Conservation (phyloP, 2,329 filamentous ascomycete species). For the Aulographum hederae region DNA sequence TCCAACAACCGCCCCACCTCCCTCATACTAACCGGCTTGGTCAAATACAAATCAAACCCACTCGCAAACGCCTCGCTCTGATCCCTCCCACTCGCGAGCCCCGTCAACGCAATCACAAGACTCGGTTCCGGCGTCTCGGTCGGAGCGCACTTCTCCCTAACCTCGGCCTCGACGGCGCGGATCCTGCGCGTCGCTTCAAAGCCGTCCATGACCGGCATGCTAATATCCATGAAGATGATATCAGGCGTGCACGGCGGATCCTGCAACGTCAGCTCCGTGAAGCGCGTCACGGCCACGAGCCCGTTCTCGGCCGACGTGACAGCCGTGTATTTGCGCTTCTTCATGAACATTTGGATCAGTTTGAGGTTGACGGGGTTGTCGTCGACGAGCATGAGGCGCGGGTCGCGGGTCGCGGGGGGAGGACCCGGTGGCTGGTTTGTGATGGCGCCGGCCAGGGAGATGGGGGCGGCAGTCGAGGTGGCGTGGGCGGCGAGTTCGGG, state of each 20-base stretch:
- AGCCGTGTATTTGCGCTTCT: slow-evolving; percentile 14
- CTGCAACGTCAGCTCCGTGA: neutral
- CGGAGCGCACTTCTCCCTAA: neutral
- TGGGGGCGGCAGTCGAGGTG: neutral
- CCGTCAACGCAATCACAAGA: slow-evolving; percentile 14
- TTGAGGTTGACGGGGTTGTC: slow-evolving; percentile 22
- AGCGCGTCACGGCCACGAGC: slow-evolving; percentile 16
- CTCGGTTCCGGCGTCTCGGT: neutral
- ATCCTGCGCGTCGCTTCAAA: slow-evolving; percentile 25
- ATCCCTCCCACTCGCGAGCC: slow-evolving; percentile 10
- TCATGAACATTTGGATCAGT: slow-evolving; percentile 16
- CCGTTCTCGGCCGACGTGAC: slow-evolving; percentile 15
- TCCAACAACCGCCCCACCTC: slow-evolving; percentile 7
- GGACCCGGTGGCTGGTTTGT: neutral
- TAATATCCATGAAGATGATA: slow-evolving; percentile 28
- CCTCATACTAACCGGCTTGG: slow-evolving; percentile 14
- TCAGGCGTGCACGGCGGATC: slow-evolving; percentile 1
- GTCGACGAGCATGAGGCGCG: slow-evolving; percentile 11
- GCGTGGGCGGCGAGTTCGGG: neutral
- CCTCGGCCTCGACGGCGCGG: slow-evolving; percentile 13
- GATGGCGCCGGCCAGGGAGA: neutral
- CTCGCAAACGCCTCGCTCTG: slow-evolving; percentile 13
- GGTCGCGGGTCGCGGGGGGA: neutral
- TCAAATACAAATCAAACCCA: slow-evolving; percentile 15
- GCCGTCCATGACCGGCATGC: slow-evolving; percentile 37